These are phyloP conservation scores for Sclerotinia sclerotiorum DNA, from an alignment of 2,329 filamentous ascomycete species.

Conservation along the genomic window DNA sequence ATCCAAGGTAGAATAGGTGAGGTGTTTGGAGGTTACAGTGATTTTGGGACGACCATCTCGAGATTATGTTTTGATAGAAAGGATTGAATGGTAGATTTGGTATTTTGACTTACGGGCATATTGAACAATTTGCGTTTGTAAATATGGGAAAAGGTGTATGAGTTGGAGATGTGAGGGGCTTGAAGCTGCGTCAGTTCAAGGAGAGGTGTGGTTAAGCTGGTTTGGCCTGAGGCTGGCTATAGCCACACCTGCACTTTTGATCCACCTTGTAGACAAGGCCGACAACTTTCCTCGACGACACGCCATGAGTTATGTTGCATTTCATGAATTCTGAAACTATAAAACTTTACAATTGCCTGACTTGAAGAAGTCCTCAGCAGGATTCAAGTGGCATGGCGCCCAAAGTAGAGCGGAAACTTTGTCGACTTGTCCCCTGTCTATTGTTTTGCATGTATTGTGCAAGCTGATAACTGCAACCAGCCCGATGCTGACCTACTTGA, in stretches of 20 bases:
- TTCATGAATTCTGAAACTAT: neutral
- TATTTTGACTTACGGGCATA: constrained; percentile 12
- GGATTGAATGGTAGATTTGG: neutral
- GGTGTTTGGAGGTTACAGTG: neutral
- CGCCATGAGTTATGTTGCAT: neutral
- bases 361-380: neutral
- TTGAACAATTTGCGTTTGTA: constrained; percentile 5
- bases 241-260: neutral
- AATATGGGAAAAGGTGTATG: neutral
- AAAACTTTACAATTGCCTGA: neutral
- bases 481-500: neutral
- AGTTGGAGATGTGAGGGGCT: constrained; percentile 10
- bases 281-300: constrained; percentile 4
- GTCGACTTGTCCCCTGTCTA: neutral
- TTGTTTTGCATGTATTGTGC: neutral
- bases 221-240: constrained; percentile 12
- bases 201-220: constrained; percentile 18
- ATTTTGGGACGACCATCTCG: neutral
- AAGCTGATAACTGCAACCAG: neutral
- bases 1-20: neutral
- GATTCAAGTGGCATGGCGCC: neutral
- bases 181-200: constrained; percentile 20
- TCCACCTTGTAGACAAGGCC: neutral
- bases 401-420: neutral
- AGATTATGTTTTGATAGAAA: neutral